Percentiles rank a stretch among this genome's conserved stretches.
Conservation (phyloP, 495 filamentous ascomycete genomes). For the Aspergillus panamensis region DNA sequence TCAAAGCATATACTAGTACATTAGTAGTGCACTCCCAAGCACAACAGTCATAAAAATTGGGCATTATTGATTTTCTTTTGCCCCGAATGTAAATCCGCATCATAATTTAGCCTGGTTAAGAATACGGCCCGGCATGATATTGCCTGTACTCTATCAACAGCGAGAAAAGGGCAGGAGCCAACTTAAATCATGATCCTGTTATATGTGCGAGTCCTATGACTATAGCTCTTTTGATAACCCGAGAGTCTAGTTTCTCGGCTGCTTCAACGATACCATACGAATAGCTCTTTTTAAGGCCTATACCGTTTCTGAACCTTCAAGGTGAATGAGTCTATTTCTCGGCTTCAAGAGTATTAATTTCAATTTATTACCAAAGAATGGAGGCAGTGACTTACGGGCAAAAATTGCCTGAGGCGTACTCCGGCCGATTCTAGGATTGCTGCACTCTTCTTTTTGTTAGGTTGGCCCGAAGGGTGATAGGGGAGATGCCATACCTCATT, state of each 20-base stretch:
- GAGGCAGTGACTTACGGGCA: constrained; percentile 55
- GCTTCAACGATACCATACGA: no score
- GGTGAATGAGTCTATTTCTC: constrained; percentile 47
- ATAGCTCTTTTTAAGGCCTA: neutral
- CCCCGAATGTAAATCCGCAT: no score
- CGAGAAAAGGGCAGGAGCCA: no score
- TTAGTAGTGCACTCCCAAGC: neutral
- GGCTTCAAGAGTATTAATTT: constrained; percentile 33
- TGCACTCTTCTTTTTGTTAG: constrained; percentile 56
- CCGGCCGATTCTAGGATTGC: constrained; percentile 71
- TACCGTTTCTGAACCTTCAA: constrained; percentile 22
- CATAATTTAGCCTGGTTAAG: no score
- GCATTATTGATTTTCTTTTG: no score
- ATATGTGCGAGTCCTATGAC: no score
- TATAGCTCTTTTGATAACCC: no score
- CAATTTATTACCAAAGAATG: neutral
- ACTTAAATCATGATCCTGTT: no score
- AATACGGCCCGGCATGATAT: no score
- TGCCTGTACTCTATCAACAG: no score
- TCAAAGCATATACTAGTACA: neutral
- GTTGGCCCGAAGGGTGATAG: neutral
- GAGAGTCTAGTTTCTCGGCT: no score
- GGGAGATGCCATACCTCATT: constrained; percentile 41
- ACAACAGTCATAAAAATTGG: no score
- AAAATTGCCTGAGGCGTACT: constrained; percentile 75